Base-by-base conservation (phyloP, 805 yeast species). In the Kodamaea kaohsiungensis region DNA sequence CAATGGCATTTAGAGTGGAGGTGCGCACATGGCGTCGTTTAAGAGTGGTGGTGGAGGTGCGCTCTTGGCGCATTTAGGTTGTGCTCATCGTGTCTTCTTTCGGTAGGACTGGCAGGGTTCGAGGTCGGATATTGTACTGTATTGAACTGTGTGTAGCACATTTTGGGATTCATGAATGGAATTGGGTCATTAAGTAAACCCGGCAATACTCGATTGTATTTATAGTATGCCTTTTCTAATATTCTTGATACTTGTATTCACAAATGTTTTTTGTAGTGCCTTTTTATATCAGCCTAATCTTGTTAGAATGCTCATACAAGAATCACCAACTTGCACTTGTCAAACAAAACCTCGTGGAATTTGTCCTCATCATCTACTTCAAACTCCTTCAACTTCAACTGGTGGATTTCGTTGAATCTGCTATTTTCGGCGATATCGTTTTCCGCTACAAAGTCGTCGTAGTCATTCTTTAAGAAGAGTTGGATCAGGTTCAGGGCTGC, bases 311-410 rank as follows among this genome's bases (percentile, higher is more conserved):
- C 16, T 46, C 46, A 52, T 18, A 50, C 55, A 33, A 59, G 55
- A 45, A 76, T 74, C 52, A 71, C 75, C 51, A 76, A 65, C 64
- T 75, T 76, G 61, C 79, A 73, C 61, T 76, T 76, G 53, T 76
- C 80, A 61, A 68, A 71, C 60, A 76, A 65, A 17, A 70, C 63
- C 10, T 64, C 65, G 50, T 73, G 79, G 60, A 76, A 76, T 57
- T 69, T 71, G 16, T 61, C 68, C 55, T 76, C 79, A 55, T 70
- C 64, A 54, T 71, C 72, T 22, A 76, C 69, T 58, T 73, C 80
- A 57, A 70, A 67, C 38, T 61, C 66, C 49, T 63, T 64, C 56
- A 76, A 60, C 52, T 63, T 63, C 37, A 61, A 61, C 39, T 59
- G 58, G 48, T 70, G 72, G 27, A 59, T 57, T 6, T 63, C 69